phyloP scores from a whole-genome alignment of 1,139 yeast genomes.

The Geotrichum restrictum region DNA sequence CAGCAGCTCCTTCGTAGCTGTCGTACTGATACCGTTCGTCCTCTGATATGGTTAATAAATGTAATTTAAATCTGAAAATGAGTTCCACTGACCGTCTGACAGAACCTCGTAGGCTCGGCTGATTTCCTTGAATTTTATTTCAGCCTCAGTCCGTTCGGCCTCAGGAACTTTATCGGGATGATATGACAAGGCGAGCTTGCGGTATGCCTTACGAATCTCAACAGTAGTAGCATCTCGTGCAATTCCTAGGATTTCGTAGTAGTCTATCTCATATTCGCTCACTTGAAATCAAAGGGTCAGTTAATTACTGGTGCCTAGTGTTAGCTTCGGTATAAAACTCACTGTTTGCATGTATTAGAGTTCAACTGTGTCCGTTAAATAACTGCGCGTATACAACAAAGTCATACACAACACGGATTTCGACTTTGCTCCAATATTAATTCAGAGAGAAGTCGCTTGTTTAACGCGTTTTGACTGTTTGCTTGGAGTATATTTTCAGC shows the following conservation, averaged over 20 bases:
- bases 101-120: constrained; percentile 76
- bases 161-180: constrained; percentile 82
- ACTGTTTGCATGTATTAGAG: too few relatives aligned
- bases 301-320: too few relatives aligned
- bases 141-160: constrained; percentile 59
- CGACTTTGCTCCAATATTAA: too few relatives aligned
- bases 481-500: too few relatives aligned
- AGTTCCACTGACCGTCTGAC: constrained; percentile 47
- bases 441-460: too few relatives aligned
- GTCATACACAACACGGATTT: too few relatives aligned
- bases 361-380: too few relatives aligned
- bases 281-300: constrained; percentile 13
- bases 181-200: constrained; percentile 63
- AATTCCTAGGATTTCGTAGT: constrained; percentile 68
- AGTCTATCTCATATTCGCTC: constrained; percentile 34
- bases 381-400: too few relatives aligned
- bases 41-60: constrained; percentile 10
- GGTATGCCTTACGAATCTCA: constrained; percentile 74
- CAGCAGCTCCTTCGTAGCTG: constrained; percentile 7
- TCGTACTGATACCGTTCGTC: constrained; percentile 19
- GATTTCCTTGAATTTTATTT: constrained; percentile 67
- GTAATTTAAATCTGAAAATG: neutral
- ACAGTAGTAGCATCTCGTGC: constrained; percentile 55
- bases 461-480: too few relatives aligned
- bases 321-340: too few relatives aligned